phyloP scores from a whole-genome alignment of 2,329 filamentous ascomycete genomes.

The Mollisia scopiformis region DNA sequence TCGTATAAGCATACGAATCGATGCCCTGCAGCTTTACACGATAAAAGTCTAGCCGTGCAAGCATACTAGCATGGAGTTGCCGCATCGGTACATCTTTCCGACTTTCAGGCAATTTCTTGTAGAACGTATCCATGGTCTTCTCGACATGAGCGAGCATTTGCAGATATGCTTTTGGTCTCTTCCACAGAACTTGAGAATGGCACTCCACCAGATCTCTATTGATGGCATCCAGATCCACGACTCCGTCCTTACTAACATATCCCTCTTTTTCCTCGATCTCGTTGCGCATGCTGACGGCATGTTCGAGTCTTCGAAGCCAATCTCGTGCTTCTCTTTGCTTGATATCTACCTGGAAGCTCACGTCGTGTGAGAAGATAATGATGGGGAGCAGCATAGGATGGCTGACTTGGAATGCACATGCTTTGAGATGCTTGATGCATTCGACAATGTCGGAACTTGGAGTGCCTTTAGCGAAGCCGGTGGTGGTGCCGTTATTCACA shows the following conservation, averaged over 20 bases:
- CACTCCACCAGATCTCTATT: slow-evolving; percentile 67
- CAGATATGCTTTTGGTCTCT: slow-evolving; percentile 63
- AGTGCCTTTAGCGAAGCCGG: slow-evolving; percentile 65
- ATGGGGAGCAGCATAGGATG: slow-evolving; percentile 64
- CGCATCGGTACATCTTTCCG: slow-evolving; percentile 37
- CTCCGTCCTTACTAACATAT: slow-evolving; percentile 53
- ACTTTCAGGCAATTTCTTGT: slow-evolving; percentile 20
- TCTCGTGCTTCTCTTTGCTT: slow-evolving; percentile 65
- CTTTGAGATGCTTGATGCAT: slow-evolving; percentile 53
- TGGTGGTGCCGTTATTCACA: slow-evolving; percentile 58
- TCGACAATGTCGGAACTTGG: slow-evolving; percentile 56
- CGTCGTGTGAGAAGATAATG: slow-evolving; percentile 62
- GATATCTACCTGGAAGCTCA: slow-evolving; percentile 58
- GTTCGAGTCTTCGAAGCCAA: slow-evolving; percentile 63
- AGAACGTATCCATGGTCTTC: slow-evolving; percentile 36
- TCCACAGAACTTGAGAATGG: slow-evolving; percentile 65
- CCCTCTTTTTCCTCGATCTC: slow-evolving; percentile 42
- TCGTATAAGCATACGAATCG: slow-evolving; percentile 65
- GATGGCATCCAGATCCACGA: slow-evolving; percentile 61
- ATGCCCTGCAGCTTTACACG: slow-evolving; percentile 63
- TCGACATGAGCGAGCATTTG: slow-evolving; percentile 55
- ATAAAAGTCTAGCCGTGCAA: slow-evolving; percentile 60
- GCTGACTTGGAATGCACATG: slow-evolving; percentile 54
- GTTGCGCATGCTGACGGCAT: slow-evolving; percentile 63
- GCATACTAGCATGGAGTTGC: slow-evolving; percentile 55